A percentile compares a stretch with the other conserved stretches of the same genome.
These are phyloP conservation scores for Ophiocordyceps camponoti-saundersi DNA, from an alignment of 2,329 filamentous ascomycete genomes.

Conservation along the genomic window DNA sequence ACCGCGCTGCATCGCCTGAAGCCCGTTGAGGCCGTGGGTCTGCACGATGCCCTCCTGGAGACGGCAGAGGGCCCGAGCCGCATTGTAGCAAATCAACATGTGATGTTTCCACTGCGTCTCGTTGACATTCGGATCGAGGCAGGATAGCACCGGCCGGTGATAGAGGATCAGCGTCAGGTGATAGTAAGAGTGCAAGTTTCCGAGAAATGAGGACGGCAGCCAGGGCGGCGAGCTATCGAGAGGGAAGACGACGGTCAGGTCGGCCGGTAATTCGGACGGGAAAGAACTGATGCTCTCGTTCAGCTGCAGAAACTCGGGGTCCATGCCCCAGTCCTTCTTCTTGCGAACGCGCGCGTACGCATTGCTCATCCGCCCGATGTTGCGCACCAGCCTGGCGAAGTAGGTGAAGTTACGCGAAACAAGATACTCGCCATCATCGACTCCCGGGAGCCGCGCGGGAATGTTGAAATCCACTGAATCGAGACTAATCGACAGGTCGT, in stretches of 20 bases:
- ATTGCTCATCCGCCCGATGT: constrained; percentile 61
- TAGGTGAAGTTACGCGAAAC: constrained; percentile 75
- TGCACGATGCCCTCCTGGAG: constrained; percentile 71
- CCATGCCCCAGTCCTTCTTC: constrained; percentile 71
- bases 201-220: constrained; percentile 74
- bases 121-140: constrained; percentile 51
- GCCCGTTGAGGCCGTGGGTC: constrained; percentile 58
- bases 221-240: constrained; percentile 65
- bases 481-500: constrained; percentile 58
- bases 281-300: constrained; percentile 64
- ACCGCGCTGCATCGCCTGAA: constrained; percentile 84
- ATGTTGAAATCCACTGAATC: constrained; percentile 62
- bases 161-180: constrained; percentile 74
- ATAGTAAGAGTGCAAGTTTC: constrained; percentile 81
- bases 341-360: constrained; percentile 59
- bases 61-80: constrained; percentile 71
- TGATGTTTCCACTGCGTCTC: constrained; percentile 75
- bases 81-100: constrained; percentile 71
- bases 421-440: constrained; percentile 59
- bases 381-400: constrained; percentile 59
- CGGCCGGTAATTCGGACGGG: constrained; percentile 59
- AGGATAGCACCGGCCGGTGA: constrained; percentile 68
- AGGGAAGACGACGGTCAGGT: constrained; percentile 64
- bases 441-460: constrained; percentile 42
- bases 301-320: constrained; percentile 66